Conservation (phyloP, 2,329 filamentous ascomycete species). For the Lecanosticta acicola region DNA sequence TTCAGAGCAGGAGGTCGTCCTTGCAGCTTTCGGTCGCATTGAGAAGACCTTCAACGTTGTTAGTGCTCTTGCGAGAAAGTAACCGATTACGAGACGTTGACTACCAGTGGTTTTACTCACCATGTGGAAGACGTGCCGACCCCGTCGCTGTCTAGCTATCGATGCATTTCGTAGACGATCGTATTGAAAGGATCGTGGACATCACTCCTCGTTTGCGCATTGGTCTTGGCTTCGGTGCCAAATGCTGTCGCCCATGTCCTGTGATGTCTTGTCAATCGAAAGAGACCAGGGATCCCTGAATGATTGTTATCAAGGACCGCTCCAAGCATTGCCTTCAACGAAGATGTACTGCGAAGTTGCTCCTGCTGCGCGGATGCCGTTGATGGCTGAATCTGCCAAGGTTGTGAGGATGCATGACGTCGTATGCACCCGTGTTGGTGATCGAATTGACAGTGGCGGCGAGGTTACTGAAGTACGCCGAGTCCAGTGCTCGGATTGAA, state of each 20-base stretch:
- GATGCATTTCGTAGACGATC: conserved; percentile 58
- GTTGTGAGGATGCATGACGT: conserved; percentile 1
- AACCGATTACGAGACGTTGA: conserved; percentile 46
- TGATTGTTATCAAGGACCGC: conserved; percentile 37
- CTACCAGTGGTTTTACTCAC: conserved; percentile 50
- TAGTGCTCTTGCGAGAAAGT: no score
- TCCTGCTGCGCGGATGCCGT: conserved; percentile 41
- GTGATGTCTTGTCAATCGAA: no score
- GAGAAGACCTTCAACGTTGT: no score
- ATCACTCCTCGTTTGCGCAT: conserved; percentile 40
- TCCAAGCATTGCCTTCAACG: conserved; percentile 52
- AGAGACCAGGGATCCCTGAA: no score
- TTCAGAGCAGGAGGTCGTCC: no score
- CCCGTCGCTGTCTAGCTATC: conserved; percentile 54
- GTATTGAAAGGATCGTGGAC: conserved; percentile 50
- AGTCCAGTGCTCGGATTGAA: background rate
- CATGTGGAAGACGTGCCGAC: conserved; percentile 48
- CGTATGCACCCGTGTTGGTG: background rate
- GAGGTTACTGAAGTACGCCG: background rate
- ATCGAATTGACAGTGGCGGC: background rate
- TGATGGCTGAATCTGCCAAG: conserved; percentile 31
- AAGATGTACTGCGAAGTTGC: conserved; percentile 52
- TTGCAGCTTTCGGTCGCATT: no score
- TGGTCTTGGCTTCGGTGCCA: conserved; percentile 38
- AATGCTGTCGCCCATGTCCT: conserved; percentile 39